Conservation (phyloP, 176 grass and related monocot genomes). For the Bothriochloa decipiens region DNA sequence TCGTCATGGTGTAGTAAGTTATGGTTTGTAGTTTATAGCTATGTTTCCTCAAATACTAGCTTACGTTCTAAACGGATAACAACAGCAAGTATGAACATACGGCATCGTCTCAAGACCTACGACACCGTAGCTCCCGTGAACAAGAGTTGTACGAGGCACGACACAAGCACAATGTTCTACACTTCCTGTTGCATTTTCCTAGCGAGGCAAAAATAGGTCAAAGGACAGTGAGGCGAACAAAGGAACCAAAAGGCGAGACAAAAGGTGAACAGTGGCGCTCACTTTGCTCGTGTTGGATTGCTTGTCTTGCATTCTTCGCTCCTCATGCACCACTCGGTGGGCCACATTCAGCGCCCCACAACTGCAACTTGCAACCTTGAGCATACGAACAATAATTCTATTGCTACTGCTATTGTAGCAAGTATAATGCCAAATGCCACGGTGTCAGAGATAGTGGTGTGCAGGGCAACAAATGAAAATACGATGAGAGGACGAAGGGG, state of each 20-base stretch:
- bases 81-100: too few relatives aligned
- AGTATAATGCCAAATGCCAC: background rate
- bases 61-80: too few relatives aligned
- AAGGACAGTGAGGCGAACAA: conserved; percentile 2
- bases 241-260: conserved; percentile 10
- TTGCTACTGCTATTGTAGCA: background rate
- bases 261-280: conserved; percentile 6
- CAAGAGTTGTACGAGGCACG: too few relatives aligned
- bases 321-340: conserved; percentile 17
- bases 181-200: conserved; percentile 11
- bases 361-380: conserved; percentile 40
- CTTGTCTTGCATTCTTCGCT: conserved; percentile 19
- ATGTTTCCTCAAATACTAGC: background rate
- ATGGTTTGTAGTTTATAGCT: background rate
- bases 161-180: too few relatives aligned
- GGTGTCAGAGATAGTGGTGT: background rate
- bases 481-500: background rate
- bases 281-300: conserved; percentile 52
- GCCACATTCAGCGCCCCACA: conserved; percentile 41
- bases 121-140: too few relatives aligned
- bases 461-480: conserved; percentile 11
- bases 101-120: too few relatives aligned
- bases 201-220: conserved; percentile 19
- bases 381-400: background rate
- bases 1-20: too few relatives aligned